Evolutionary conservation across 2,329 filamentous ascomycete species (phyloP).

Genomic region (Cordyceps militaris): DNA sequence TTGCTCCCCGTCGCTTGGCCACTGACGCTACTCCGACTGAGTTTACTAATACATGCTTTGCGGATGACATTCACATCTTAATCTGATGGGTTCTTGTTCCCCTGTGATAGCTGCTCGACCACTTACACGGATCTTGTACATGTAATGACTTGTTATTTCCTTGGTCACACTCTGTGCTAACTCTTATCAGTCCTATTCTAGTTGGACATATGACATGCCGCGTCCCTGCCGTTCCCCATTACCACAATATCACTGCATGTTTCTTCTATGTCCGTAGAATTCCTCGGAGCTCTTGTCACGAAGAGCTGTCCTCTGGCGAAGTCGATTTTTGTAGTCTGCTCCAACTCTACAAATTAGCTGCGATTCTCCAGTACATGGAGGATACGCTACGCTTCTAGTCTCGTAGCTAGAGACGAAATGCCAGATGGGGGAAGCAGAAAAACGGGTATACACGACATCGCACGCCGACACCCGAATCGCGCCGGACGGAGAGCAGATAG

Average conservation of each 20-base stretch:
- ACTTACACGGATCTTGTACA: not conserved
- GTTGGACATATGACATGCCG: not conserved
- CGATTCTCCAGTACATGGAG: too few species aligned
- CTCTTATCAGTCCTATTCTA: constrained; percentile 1
- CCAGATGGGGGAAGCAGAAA: not conserved
- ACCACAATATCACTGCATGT: not conserved
- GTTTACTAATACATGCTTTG: too few species aligned
- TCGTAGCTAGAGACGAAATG: not conserved
- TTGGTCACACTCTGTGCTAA: not conserved
- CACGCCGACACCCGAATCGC: not conserved
- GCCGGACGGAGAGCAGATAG: not conserved
- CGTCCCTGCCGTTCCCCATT: not conserved
- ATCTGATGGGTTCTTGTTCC: too few species aligned
- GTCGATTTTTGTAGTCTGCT: too few species aligned
- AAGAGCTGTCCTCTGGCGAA: too few species aligned
- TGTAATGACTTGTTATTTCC: not conserved
- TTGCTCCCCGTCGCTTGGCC: not conserved
- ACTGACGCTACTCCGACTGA: not conserved
- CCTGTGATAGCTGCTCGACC: too few species aligned
- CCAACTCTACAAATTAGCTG: too few species aligned
- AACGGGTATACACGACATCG: not conserved
- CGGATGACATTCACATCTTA: too few species aligned
- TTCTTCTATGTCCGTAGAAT: too few species aligned
- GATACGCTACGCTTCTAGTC: not conserved
- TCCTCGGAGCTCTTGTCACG: too few species aligned